Base-by-base conservation (phyloP, 2,329 filamentous ascomycete genomes). In the Berkeleyomyces basicola region DNA sequence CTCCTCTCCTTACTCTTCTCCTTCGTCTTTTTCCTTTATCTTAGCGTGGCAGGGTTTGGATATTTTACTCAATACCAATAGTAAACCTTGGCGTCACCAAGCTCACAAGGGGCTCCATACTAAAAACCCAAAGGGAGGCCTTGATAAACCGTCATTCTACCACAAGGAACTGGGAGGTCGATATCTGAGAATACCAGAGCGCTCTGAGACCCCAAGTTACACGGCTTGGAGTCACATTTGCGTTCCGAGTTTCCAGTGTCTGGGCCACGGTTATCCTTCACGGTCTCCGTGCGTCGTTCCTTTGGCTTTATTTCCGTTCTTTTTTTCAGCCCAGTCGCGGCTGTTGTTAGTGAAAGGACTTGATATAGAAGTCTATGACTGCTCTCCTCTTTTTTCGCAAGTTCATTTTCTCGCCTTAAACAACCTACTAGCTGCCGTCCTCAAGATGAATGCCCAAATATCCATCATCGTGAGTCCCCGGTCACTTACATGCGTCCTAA, bases 391-490 rank as follows among this genome's bases (percentile, higher is more conserved):
- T 31, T 23, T 31, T 43, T 43, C 6, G 14, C 55, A 43, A 58
- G 9, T 33, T 14, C 55, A 31, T 40, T 46, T 57, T 7, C 16
- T 37, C 58, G n/a, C 40, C 6, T 40, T 36, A 7, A 33, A 37
- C 16, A 53, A 53, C 23, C 9, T 31, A 31, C 10, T n/a, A n/a
- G 11, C 7, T n/a, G 43, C 16, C 5, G 43, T 16, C 65, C 67
- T 4, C 33, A 39, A 39, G 14, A 82, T 82, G 79, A 81, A 79
- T 68, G 78, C 79, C 63, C 78, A 81, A 70, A 78, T 82, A 68
- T 79, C 78, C 39, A 81, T 82, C 67, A 74, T 82, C 70, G 80
- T 82, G 74, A 75, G 78, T 74, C 57, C 23, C 16, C 46, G 23
- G 6, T 43, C 10, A 10, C 47, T 23, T 51, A 31, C 39, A 51